Base-by-base conservation (phyloP, 192 early-diverging fungal genomes). In the Powellomyces hirtus region DNA sequence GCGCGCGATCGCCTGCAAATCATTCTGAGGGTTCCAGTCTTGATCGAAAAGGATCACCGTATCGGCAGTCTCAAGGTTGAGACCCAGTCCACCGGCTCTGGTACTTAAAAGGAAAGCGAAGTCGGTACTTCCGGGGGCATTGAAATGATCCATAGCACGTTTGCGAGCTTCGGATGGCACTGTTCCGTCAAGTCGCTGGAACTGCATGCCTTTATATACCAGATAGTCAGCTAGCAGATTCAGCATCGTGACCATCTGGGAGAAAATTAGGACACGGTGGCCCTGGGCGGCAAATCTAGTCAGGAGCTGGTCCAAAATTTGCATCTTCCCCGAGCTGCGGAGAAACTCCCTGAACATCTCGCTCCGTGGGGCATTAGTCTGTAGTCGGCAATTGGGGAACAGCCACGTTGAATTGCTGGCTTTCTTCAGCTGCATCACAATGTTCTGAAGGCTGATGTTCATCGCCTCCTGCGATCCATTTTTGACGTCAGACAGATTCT, bases 101-200 rank as follows among this genome's bases (percentile, higher is more conserved):
- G 97, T 98, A n/a, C 92, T 94, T 20, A 99, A 83, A 71, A 99
- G 76, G 75, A 98, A 99, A 22, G 89, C 92, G 85, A 99, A 99
- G 77, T 98, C 96, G 8, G 86, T 87, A 38, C 89, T 91, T 20
- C 88, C 90, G 2, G 93, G 93, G 26, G 95, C 93, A 72, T 99
- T 99, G 70, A 90, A 99, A 61, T 96, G 94, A 71, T 99, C 97
- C 68, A 99, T 98, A 1, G 95, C 88, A 59, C 91, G 87, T 78
- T 97, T 98, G 49, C 97, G 84, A n/a, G 86, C 88, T 62, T 97
- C 94, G 0, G 92, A 90, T 6, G 82, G 81, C 53, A 94, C 89
- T 37, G 91, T 90, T 0, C 98, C 98, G 63, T 99, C 98, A 64
- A 99, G 75, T 31, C 98, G 85, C 77, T 98, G 98, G 75, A 90